These are phyloP conservation scores for Sphaerobolus stellatus DNA, from an alignment of 1,284 basidiomycete species.

Conservation along the genomic window DNA sequence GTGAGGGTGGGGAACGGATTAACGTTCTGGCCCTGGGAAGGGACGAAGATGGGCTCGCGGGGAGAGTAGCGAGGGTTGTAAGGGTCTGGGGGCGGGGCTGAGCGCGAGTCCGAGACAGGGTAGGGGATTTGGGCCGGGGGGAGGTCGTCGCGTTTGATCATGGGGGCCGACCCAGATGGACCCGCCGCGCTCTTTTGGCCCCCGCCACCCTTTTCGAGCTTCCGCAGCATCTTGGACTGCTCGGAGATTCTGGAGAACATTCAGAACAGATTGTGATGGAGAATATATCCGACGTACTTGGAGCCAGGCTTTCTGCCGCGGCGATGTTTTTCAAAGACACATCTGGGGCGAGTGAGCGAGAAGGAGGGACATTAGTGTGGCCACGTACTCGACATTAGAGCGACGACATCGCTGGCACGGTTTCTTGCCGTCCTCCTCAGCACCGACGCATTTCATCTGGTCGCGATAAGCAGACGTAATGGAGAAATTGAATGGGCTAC, in stretches of 20 bases:
- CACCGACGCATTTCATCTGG: conserved; percentile 85
- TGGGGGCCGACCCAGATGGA: too few relatives aligned
- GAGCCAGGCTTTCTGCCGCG: conserved; percentile 84
- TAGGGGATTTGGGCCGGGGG: conserved; percentile 17
- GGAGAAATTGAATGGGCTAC: conserved; percentile 37
- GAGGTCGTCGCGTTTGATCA: conserved; percentile 27
- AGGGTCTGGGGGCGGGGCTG: conserved; percentile 32
- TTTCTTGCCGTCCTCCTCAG: conserved; percentile 68
- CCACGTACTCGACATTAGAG: conserved; percentile 64
- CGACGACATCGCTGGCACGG: conserved; percentile 79
- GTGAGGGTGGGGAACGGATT: neutral
- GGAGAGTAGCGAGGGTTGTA: conserved; percentile 15
- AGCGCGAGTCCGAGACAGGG: conserved; percentile 34
- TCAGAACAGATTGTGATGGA: conserved; percentile 14
- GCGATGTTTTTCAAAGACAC: conserved; percentile 81
- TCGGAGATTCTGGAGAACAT: conserved; percentile 63
- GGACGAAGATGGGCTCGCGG: neutral
- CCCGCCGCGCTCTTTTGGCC: conserved; percentile 55
- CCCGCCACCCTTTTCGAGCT: conserved; percentile 78
- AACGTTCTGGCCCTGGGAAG: neutral
- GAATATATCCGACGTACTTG: conserved; percentile 53
- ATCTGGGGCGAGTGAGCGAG: conserved; percentile 43
- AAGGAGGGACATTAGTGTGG: conserved; percentile 15
- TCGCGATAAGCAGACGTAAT: conserved; percentile 16
- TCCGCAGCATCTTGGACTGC: conserved; percentile 81